Percentiles rank a stretch among this genome's conserved stretches.
phyloP scores from a whole-genome alignment of 306 rosid genomes.

The Cicer cuneatum region DNA sequence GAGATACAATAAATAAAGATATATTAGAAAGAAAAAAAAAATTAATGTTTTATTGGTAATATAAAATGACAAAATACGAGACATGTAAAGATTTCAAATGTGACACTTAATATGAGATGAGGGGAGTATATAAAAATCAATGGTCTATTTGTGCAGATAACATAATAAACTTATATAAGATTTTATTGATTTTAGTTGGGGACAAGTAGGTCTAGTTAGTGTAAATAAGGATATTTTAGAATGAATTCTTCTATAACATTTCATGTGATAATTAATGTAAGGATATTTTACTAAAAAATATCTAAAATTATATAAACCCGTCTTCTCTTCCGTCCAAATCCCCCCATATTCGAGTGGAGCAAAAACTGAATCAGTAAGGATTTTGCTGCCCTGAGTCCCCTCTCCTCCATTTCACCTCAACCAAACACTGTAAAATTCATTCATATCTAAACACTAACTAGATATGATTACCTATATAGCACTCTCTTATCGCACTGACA shows the following conservation, averaged over 20 bases:
- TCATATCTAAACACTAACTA: not conserved
- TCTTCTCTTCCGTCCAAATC: not conserved
- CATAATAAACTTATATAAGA: not conserved
- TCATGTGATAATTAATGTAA: not conserved
- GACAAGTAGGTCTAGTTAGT: not conserved
- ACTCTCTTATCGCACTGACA: not conserved
- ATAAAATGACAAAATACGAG: too few relatives aligned
- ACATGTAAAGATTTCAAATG: too few relatives aligned
- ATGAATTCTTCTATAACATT: not conserved
- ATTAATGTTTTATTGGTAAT: too few relatives aligned
- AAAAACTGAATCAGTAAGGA: not conserved
- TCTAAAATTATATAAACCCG: not conserved
- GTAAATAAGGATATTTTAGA: not conserved
- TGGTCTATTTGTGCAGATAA: not conserved
- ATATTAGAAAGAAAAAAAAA: too few relatives aligned
- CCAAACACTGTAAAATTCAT: too few relatives aligned
- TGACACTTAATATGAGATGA: too few relatives aligned
- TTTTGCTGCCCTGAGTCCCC: not conserved
- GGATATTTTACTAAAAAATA: not conserved
- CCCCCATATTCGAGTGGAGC: not conserved
- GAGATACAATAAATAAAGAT: too few relatives aligned
- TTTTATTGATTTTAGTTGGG: constrained; percentile 2
- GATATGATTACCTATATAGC: not conserved
- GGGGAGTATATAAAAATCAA: not conserved
- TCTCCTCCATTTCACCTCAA: not conserved